Evolutionary conservation across 495 filamentous ascomycete genomes (phyloP).

Genomic region (Rusavskia elegans): DNA sequence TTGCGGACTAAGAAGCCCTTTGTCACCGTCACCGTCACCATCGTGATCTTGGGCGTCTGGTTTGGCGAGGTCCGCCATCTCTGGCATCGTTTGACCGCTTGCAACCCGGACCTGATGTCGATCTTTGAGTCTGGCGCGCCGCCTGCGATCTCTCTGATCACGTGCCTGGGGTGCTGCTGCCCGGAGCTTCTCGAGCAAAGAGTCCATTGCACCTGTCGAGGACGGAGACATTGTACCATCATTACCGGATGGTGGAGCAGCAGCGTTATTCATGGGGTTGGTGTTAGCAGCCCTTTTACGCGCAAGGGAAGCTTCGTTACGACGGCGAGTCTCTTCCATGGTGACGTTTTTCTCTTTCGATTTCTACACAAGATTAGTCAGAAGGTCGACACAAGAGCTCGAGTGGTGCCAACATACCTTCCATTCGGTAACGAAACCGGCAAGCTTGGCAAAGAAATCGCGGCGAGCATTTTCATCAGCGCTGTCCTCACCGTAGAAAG

Average conservation of each 20-base stretch:
- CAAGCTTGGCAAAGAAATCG: constrained; percentile 92
- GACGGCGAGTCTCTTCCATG: constrained; percentile 65
- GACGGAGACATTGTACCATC: constrained; percentile 48
- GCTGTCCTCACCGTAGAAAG: constrained; percentile 91
- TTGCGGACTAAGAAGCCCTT: constrained; percentile 12
- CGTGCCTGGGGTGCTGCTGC: constrained; percentile 80
- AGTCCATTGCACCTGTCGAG: constrained; percentile 87
- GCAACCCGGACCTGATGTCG: constrained; percentile 85
- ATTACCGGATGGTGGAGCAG: constrained; percentile 24
- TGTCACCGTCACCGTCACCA: constrained; percentile 14
- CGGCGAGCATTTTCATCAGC: constrained; percentile 84
- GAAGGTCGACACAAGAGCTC: neutral
- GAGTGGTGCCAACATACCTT: constrained; percentile 36
- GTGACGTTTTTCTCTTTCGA: constrained; percentile 79
- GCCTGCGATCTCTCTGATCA: constrained; percentile 74
- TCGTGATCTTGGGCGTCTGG: constrained; percentile 13
- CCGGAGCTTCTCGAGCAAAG: constrained; percentile 85
- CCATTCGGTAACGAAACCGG: constrained; percentile 84
- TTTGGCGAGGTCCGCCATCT: constrained; percentile 26
- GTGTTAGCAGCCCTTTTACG: constrained; percentile 50
- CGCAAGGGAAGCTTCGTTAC: constrained; percentile 80
- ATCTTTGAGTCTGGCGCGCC: constrained; percentile 76
- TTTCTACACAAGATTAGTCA: constrained; percentile 35
- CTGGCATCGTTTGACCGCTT: constrained; percentile 70
- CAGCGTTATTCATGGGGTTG: constrained; percentile 37